Evolutionary conservation across 1,139 yeast genomes (phyloP).

Genomic region (Ashbya aceris): DNA sequence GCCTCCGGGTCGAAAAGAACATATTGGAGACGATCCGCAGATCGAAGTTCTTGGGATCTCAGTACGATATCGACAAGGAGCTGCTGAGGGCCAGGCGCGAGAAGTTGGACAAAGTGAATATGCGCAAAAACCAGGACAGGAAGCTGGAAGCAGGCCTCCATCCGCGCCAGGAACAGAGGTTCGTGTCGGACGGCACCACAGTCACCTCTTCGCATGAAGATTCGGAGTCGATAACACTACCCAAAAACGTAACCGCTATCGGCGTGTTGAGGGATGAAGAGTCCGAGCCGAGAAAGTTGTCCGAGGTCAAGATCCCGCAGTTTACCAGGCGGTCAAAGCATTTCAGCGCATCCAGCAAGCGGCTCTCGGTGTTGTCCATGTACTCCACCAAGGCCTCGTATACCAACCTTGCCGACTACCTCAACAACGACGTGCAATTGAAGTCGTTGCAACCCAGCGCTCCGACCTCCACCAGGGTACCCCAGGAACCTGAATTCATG

Average conservation of each 20-base stretch:
- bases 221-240: constrained; percentile 16
- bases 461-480: constrained; percentile 13
- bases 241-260: constrained; percentile 21
- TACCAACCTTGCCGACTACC: constrained; percentile 48
- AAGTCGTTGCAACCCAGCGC: constrained; percentile 7
- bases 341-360: constrained; percentile 52
- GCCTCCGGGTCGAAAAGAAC: constrained; percentile 18
- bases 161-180: constrained; percentile 7
- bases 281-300: constrained; percentile 37
- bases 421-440: constrained; percentile 28
- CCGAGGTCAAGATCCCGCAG: constrained; percentile 58
- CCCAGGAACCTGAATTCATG: constrained; percentile 23
- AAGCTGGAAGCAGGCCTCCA: constrained; percentile 7
- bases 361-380: constrained; percentile 60
- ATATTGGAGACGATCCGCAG: constrained; percentile 34
- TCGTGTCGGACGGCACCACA: constrained; percentile 10
- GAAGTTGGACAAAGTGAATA: constrained; percentile 8
- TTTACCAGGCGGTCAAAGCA: constrained; percentile 60
- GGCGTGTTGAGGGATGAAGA: constrained; percentile 21
- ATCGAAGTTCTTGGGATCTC: constrained; percentile 35
- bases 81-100: constrained; percentile 37
- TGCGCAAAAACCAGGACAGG: constrained; percentile 7
- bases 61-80: constrained; percentile 38
- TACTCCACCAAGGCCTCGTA: constrained; percentile 62
- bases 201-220: constrained; percentile 9